Evolutionary conservation across 441 rosid species (phyloP), one percentile per base, ranked within the genome.

Genomic region (Syzygium syzygioides): DNA sequence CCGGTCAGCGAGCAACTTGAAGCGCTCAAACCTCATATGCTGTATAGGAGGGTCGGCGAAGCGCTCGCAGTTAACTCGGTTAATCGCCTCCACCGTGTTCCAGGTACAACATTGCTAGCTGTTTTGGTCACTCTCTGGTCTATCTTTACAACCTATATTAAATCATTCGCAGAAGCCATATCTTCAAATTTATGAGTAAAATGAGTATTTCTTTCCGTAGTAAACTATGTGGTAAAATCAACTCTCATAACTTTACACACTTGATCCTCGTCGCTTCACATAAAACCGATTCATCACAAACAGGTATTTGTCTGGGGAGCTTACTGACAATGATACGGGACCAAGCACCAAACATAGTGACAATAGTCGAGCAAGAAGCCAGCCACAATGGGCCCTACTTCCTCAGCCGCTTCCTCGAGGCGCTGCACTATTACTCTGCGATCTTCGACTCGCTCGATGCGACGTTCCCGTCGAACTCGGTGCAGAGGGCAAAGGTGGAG

Each of bases 321-420:
- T 79, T 94, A 25, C 57, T 95, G 80, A 93, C 92, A 26, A 93
- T 94, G 93, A 94, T 95, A 55, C 89, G 95, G 18, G 94, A 94
- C 87, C 96, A 95, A 90, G 95, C 97, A 5, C 96, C 96, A 10
- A 95, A 92, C 86, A 94, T 94, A 2, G 94, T 94, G 8, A 94
- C 94, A 54, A n/a, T 95, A 37, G 94, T 94, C 13, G 95, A 95
- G 86, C 90, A 94, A 91, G 97, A 95, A 91, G 95, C 97, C 3
- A 94, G 95, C 93, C 97, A 94, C 83, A 94, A 94, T 13, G 95
- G 95, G 25, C 94, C 94, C 5, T 92, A 94, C 90, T 95, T 95
- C 89, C 85, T 95, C 45, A 92, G 97, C 12, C 89, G 96, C 85
- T 94, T 95, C 88, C 95, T 95, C 2, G 97, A 95, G 91, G 96